Base-by-base conservation (phyloP, 805 yeast species). In the Debaryomyces castellii region DNA sequence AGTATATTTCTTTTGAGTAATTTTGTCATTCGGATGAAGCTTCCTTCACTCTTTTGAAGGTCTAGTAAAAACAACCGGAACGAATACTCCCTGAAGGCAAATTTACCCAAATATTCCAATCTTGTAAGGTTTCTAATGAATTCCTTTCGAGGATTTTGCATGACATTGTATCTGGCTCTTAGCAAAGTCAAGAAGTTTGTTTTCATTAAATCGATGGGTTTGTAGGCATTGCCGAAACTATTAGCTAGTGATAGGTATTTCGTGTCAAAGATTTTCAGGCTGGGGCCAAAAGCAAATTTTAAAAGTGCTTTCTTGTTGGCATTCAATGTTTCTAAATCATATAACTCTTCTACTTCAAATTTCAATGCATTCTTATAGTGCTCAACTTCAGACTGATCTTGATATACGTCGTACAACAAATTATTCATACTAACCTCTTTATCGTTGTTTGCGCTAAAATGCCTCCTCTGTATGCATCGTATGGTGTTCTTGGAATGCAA, bases 81-180 rank as follows among this genome's bases (percentile, higher is more conserved):
- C 2, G 27, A 16, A 5, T 22, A n/a, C 24, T 45, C 45, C n/a
- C 38, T 40, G 24, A 45, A 41, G 7, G 37, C 28, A 24, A 37
- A 45, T 25, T 39, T 40, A 5, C 48, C 48, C 27, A 45, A 36
- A 23, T 41, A 37, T 30, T 45, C 48, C 9, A 45, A n/a, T 32
- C 44, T 22, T 17, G 36, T 21, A 14, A 45, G 27, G 20, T 37
- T 28, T 23, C 48, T 23, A 12, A 23, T 16, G 20, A 41, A 40
- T 41, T 41, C 41, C 12, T 37, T 36, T 12, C 34, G 37, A 20
- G 38, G 23, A 22, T 40, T 40, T 16, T 33, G 20, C 40, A 45
- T 40, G 11, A 45, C 32, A 18, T 40, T 37, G 25, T 41, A 41
- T 33, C 45, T 40, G 11, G 21, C n/a, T 14, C 17, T 32, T 21